Evolutionary conservation across 495 filamentous ascomycete species (phyloP), one percentile per base, ranked within the genome.

Genomic region (Melanomma pulvis-pyrius): DNA sequence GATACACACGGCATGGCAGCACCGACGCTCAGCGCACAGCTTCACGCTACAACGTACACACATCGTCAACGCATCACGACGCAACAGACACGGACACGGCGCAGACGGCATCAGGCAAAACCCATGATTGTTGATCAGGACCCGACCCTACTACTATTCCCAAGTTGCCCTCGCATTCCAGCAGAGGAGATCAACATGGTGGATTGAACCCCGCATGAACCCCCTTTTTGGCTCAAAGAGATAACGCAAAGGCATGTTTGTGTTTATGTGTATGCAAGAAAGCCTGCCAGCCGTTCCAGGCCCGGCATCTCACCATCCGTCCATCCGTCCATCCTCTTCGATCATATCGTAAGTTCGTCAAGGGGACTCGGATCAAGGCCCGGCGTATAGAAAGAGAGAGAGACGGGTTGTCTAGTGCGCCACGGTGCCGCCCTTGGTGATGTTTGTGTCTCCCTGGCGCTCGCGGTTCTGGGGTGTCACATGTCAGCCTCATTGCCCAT

Each of bases 401-500:
- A 21, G 41, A 9, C 19, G 25, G 25, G 13, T 41, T 34, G 57
- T 56, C 63, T 70, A 75, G 68, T 83, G 82, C 29, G 78, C 74
- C 26, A 74, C 61, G n/a, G 71, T 69, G 41, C 73, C 19, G 22
- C 82, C 82, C 67, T 78, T 77, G 61, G 71, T 72, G 63, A 79
- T 75, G 74, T 84, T 84, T 69, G 74, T 80, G 56, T 73, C 71
- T 25, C 80, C 81, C 59, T 74, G 65, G 63, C 80, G 77, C 62
- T 80, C 78, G 44, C 58, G 44, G 30, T 54, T 67, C 79, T 80
- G 51, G 30, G 30, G 53, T 39, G 30, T 36, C 12, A 54, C 5
- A n/a, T 4, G 7, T n/a, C 7, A 60, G 44, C 29, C 34, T 24
- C 7, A 12, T 30, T 22, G n/a, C 12, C 7, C 21, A n/a, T n/a